Conservation (phyloP, 495 filamentous ascomycete genomes). For the Chaetomium cochliodes region DNA sequence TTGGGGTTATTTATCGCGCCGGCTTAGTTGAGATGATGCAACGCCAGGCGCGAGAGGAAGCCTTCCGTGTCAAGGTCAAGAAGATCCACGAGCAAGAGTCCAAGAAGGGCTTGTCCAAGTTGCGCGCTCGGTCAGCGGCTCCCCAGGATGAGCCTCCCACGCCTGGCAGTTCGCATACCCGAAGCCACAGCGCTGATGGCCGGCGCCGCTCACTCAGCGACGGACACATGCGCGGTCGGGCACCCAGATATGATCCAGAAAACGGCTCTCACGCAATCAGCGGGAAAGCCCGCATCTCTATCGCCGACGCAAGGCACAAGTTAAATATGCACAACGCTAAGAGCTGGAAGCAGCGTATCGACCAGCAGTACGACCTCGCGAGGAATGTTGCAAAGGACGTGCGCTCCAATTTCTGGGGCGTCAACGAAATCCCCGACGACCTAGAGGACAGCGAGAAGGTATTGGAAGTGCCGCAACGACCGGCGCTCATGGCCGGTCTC, state of each 20-base stretch:
- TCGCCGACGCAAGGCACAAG: constrained; percentile 69
- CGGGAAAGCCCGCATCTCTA: constrained; percentile 64
- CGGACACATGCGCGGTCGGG: constrained; percentile 32
- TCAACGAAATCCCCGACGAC: constrained; percentile 77
- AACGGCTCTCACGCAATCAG: constrained; percentile 64
- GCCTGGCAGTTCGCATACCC: constrained; percentile 32
- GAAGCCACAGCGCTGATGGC: constrained; percentile 57
- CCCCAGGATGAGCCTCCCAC: constrained; percentile 43
- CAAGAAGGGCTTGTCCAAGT: constrained; percentile 50
- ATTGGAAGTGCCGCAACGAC: constrained; percentile 81
- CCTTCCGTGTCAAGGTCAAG: constrained; percentile 81
- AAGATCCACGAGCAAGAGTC: constrained; percentile 68
- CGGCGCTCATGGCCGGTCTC: constrained; percentile 73
- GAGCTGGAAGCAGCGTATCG: constrained; percentile 91
- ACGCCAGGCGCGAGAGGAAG: constrained; percentile 82
- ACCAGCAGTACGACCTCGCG: constrained; percentile 66
- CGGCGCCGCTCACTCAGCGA: constrained; percentile 39
- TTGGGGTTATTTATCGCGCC: constrained; percentile 85
- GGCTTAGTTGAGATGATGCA: constrained; percentile 88
- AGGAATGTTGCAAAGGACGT: constrained; percentile 74
- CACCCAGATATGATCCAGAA: constrained; percentile 71
- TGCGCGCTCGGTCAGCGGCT: constrained; percentile 51
- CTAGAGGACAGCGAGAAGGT: constrained; percentile 80
- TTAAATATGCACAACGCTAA: constrained; percentile 79
- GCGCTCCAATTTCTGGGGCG: constrained; percentile 75